Conservation (phyloP, 2,329 filamentous ascomycete genomes). For the Hirsutella thompsonii region DNA sequence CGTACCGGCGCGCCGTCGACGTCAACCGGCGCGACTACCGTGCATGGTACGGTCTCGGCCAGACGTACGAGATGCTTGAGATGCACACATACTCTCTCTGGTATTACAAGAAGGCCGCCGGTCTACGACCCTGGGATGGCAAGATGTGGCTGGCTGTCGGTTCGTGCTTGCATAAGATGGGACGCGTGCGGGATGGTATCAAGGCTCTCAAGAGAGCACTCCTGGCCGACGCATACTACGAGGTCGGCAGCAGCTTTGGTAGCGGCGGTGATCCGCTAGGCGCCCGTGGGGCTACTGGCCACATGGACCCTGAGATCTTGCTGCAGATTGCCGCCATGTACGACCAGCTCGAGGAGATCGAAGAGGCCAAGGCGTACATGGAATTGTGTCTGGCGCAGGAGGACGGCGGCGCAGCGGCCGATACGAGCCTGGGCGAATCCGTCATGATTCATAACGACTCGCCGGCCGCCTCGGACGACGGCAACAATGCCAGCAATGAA, state of each 20-base stretch:
- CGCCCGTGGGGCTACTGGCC: constrained; percentile 34
- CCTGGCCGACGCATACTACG: constrained; percentile 77
- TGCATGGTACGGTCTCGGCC: constrained; percentile 93
- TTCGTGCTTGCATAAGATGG: constrained; percentile 82
- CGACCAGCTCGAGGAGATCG: constrained; percentile 63
- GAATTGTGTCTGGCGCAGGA: constrained; percentile 90
- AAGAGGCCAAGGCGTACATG: constrained; percentile 87
- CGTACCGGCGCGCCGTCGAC: constrained; percentile 88
- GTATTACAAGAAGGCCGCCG: constrained; percentile 94
- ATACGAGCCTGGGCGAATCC: constrained; percentile 30
- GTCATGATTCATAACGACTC: constrained; percentile 45
- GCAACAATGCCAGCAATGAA: constrained; percentile 21
- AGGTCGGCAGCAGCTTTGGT: constrained; percentile 44
- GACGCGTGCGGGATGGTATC: constrained; percentile 77
- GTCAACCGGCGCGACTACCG: constrained; percentile 93
- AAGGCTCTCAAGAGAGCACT: constrained; percentile 89
- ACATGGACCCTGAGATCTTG: constrained; percentile 82
- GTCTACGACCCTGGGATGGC: constrained; percentile 85
- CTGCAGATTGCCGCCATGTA: constrained; percentile 85
- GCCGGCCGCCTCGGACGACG: constrained; percentile 24
- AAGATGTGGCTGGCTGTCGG: constrained; percentile 99
- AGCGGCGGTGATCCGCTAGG: constrained; percentile 31
- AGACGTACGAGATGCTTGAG: constrained; percentile 94
- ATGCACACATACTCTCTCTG: constrained; percentile 96
- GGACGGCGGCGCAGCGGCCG: constrained; percentile 47